Base-by-base conservation (phyloP, 2,329 filamentous ascomycete genomes). In the Dactylonectria estremocensis region DNA sequence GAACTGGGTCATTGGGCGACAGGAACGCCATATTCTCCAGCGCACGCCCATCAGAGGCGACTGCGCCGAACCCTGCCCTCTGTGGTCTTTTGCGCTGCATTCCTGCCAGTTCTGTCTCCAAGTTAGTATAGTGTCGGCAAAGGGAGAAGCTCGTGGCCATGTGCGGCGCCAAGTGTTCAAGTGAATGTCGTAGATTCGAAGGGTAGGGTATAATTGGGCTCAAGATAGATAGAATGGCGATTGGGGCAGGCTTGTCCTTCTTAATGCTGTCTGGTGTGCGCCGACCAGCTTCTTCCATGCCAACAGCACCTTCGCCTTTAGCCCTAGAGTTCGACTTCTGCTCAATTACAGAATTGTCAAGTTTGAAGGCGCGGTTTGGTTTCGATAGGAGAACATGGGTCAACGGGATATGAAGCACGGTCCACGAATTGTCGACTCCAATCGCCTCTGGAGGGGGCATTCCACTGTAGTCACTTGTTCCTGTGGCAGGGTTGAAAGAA, bases 181-280 rank as follows among this genome's bases (percentile, higher is more conserved):
- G 84, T 1, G 95, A 97, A 74, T 93, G 90, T 55, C 93, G 90
- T 16, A 98, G 84, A 72, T 94, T 97, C 3, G 92, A 89, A 20
- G 95, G 95, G 77, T 97, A 99, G 0, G 96, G 95, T 54, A 97
- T 95, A 14, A 95, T 89, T 3, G 94, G 89, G 64, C 93, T 95
- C 40, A 98, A 82, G 31, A 98, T 91, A 0, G 96, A 98, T 13
- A 99, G 83, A 60, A 99, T 94, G 9, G 95, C 96, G 74, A 98
- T 95, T 0, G 96, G 96, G 2, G 91, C 88, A 66, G 88, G 87
- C 66, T 89, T 88, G 45, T 87, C 84, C 70, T 82, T 85, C 49
- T 82, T 82, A 14, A 61, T 50, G n/a, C 58, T 77, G 24, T 78
- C 78, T 9, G 76, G 76, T 5, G 76, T 76, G n/a, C 66, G 69